These are phyloP conservation scores for Malus sylvestris DNA, from an alignment of 306 rosid species.

Conservation along the genomic window DNA sequence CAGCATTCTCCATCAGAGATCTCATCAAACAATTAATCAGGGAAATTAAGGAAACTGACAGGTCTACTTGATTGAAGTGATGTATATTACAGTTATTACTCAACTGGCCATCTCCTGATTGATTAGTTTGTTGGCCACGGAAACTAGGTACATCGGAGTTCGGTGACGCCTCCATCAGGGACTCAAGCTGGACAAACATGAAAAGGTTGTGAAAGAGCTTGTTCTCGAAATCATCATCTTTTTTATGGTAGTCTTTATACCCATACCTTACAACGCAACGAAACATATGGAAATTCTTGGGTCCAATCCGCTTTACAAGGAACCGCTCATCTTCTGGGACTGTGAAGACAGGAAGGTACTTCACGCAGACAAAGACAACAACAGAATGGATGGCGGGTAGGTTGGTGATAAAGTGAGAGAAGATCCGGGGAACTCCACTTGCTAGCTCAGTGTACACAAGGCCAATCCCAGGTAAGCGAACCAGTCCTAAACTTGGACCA, in stretches of 20 bases:
- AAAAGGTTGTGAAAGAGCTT: slow-evolving; percentile 75
- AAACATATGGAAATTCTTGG: slow-evolving; percentile 79
- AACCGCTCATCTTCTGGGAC: slow-evolving; percentile 94
- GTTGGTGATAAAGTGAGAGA: slow-evolving; percentile 95
- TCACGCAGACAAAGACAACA: slow-evolving; percentile 84
- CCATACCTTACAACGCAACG: slow-evolving; percentile 91
- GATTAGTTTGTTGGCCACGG: slow-evolving; percentile 45
- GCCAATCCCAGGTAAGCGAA: slow-evolving; percentile 91
- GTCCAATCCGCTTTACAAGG: slow-evolving; percentile 87
- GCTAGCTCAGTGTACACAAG: slow-evolving; percentile 93
- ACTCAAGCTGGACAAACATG: slow-evolving; percentile 56
- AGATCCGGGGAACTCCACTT: slow-evolving; percentile 87
- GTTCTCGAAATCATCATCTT: slow-evolving; percentile 75
- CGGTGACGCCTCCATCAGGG: slow-evolving; percentile 94
- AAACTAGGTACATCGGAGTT: slow-evolving; percentile 77
- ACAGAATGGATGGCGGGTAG: slow-evolving; percentile 93
- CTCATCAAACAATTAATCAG: too few relatives aligned
- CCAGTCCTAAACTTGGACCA: slow-evolving; percentile 93
- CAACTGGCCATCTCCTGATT: slow-evolving; percentile 31
- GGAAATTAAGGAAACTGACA: slow-evolving; percentile 1
- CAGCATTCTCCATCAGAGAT: too few relatives aligned
- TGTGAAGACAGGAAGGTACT: slow-evolving; percentile 87
- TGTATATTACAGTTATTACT: slow-evolving; percentile 25
- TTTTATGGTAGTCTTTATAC: slow-evolving; percentile 80
- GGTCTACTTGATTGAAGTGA: slow-evolving; percentile 31